Evolutionary conservation across 2,329 filamentous ascomycete species (phyloP), one percentile per base, ranked within the genome.

Genomic region (Fusarium sp.): DNA sequence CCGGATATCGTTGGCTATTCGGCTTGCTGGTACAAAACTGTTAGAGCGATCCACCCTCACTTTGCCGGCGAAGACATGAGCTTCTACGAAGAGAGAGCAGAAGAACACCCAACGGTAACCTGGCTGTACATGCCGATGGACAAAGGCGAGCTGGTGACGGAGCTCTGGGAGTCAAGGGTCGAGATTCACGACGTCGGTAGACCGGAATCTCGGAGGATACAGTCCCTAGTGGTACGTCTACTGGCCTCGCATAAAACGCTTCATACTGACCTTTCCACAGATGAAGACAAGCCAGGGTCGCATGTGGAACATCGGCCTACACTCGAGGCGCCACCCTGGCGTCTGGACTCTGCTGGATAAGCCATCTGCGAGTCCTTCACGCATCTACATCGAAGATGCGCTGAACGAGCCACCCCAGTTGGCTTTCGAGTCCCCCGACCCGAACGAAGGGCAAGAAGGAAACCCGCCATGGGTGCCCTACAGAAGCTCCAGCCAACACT

Each of bases 91-190:
- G 36, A 59, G 25, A 29, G 18, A 4, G 18, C 35, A n/a, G 35
- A 22, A 25, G 22, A 40, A 9, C 18, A 27, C 7, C 22, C 18
- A 3, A 14, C 10, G 18, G 35, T 14, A 42, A 20, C 27, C 10
- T 59, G 57, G 57, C 22, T 40, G 11, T 59, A 59, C 36, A 59
- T 59, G 57, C 57, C 57, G 20, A 29, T 59, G n/a, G 57, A 59
- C 36, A 29, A 40, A 18, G 57, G 36, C 11, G 57, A 59, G 22
- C 22, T 38, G 36, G 25, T 59, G 5, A 38, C 25, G 3, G 36
- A 59, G 36, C 9, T 59, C 16, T 59, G 35, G 35, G 22, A 29
- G 36, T 40, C 47, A 54, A 14, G n/a, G 11, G 50, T 29, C 27
- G 50, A 36, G 22, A 18, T 27, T 6, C 45, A 50, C 45, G 45